Base-by-base conservation (phyloP, 495 filamentous ascomycete species). In the Sordaria brevicollis region DNA sequence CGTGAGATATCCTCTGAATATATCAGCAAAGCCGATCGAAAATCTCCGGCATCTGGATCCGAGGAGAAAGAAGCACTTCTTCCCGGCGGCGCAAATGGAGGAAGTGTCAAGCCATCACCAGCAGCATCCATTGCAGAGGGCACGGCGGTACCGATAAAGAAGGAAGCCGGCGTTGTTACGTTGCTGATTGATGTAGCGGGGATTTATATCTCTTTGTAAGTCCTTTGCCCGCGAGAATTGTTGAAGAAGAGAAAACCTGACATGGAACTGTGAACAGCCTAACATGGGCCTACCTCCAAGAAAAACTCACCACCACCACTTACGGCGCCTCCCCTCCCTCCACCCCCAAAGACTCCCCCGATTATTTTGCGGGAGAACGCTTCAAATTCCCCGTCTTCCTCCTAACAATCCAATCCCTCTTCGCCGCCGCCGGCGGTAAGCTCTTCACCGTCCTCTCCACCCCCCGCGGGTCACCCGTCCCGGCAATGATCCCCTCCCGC, bases 121-220 rank as follows among this genome's bases (percentile, higher is more conserved):
- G 3, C 39, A 7, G 25, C 49, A 62, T 31, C 49, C 49, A 10
- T 31, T 62, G 49, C 10, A n/a, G n/a, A n/a, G n/a, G n/a, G n/a
- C n/a, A n/a, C 68, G 35, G 31, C 72, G 38, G 67, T 74, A 25
- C 37, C 71, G 5, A 62, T 73, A 37, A 82, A 79, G 73, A 79
- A 83, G 73, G 83, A 86, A 8, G 81, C 83, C 21, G 85, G 85
- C 38, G 74, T 92, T 54, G 79, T 88, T 77, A 90, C 96, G 76
- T 88, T 99, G 66, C 79, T 92, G 57, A 87, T 96, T 69, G 96
- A 93, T 75, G 92, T 97, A 29, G 90, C 89, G 25, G 95, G 95
- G 65, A 99, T 99, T 71, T 99, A 98, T 77, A 91, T 88, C 38
- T 94, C 93, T 49, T 99, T 99, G 95, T 97, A 88, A 75, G 90